Percentiles rank a stretch among this genome's conserved stretches.
Conservation (phyloP, 2,329 filamentous ascomycete genomes). For the Ophiosphaerella herpotricha region DNA sequence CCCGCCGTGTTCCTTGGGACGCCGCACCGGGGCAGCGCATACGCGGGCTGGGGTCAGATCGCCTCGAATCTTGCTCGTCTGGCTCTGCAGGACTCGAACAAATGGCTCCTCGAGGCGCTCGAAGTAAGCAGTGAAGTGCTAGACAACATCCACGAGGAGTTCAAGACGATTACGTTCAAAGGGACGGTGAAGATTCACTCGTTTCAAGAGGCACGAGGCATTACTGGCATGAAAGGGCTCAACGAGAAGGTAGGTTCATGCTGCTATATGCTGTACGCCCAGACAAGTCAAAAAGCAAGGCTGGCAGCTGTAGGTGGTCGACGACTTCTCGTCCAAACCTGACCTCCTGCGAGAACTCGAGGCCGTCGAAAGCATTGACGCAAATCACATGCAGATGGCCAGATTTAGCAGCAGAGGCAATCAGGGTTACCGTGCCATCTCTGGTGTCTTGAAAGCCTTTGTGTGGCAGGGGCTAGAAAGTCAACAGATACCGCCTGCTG, state of each 20-base stretch:
- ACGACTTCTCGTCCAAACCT: slow-evolving; percentile 49
- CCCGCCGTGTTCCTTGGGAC: slow-evolving; percentile 49
- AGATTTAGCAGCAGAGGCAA: slow-evolving; percentile 34
- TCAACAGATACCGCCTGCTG: too few species aligned
- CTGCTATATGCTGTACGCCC: too few species aligned
- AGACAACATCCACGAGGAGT: slow-evolving; percentile 46
- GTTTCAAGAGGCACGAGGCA: slow-evolving; percentile 37
- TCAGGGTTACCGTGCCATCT: slow-evolving; percentile 36
- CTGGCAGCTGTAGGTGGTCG: slow-evolving; percentile 40
- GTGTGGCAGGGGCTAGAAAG: too few species aligned
- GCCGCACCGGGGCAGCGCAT: slow-evolving; percentile 45
- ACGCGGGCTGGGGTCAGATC: slow-evolving; percentile 42
- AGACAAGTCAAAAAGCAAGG: neutral
- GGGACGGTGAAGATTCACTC: slow-evolving; percentile 45
- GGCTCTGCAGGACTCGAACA: slow-evolving; percentile 43
- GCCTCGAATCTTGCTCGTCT: slow-evolving; percentile 40
- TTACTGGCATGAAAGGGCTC: slow-evolving; percentile 43
- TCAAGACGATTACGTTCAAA: slow-evolving; percentile 31
- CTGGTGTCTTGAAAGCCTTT: slow-evolving; percentile 31
- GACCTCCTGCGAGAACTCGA: slow-evolving; percentile 45
- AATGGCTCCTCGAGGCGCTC: slow-evolving; percentile 36
- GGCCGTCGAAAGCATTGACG: slow-evolving; percentile 49
- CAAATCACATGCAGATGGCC: slow-evolving; percentile 49
- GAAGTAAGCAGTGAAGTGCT: slow-evolving; percentile 45
- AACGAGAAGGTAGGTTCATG: slow-evolving; percentile 4